Conservation (phyloP, 1,139 yeast species). For the Hemisphaericaspora lyxosophila region DNA sequence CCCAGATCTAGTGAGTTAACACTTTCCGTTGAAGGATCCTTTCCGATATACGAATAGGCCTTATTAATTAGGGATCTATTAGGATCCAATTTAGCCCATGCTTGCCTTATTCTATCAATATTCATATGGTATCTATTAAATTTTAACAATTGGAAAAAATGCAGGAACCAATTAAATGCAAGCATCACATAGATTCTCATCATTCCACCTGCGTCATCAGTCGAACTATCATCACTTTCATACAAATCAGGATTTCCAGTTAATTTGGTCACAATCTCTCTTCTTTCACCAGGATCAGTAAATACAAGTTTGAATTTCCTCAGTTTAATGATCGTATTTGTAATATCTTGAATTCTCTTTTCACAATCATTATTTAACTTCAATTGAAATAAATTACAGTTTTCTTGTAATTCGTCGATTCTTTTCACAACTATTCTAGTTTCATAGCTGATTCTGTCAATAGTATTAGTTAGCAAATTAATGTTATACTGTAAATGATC, state of each 20-base stretch:
- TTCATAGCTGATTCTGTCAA: conserved; percentile 80
- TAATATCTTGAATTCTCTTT: conserved; percentile 29
- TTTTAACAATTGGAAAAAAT: conserved; percentile 32
- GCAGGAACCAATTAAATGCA: conserved; percentile 31
- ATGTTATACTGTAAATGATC: conserved; percentile 48
- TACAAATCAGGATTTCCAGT: conserved; percentile 19
- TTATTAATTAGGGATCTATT: conserved; percentile 37
- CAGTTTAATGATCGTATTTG: conserved; percentile 38
- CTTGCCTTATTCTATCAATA: conserved; percentile 41
- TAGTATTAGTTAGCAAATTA: conserved; percentile 63
- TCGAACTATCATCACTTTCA: conserved; percentile 6
- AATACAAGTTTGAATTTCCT: conserved; percentile 34
- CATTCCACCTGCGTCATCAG: conserved; percentile 2
- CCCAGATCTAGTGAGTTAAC: background rate
- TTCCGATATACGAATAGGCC: conserved; percentile 40
- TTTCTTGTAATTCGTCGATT: conserved; percentile 78
- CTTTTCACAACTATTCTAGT: conserved; percentile 69
- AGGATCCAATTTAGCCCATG: conserved; percentile 49
- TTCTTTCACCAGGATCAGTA: conserved; percentile 28
- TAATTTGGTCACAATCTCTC: conserved; percentile 27
- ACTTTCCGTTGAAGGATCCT: conserved; percentile 20
- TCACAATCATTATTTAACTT: conserved; percentile 32
- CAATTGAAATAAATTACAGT: conserved; percentile 48
- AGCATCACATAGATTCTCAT: conserved; percentile 25
- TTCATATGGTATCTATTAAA: conserved; percentile 45